Base-by-base conservation (phyloP, 2,329 filamentous ascomycete species). In the Claviceps sp. region DNA sequence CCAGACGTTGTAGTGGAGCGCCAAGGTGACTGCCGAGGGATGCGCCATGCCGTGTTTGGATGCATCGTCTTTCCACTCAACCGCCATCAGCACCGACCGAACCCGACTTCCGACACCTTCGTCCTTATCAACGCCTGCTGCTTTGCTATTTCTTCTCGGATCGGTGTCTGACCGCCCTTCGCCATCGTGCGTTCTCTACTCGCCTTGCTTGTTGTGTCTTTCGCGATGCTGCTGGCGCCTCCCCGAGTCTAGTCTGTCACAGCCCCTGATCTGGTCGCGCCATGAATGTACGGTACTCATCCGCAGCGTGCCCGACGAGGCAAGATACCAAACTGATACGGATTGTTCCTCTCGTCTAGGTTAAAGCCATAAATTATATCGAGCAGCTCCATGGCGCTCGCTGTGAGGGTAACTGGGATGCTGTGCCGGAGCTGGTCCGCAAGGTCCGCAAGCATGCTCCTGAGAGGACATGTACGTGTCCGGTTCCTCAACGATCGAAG, bases 401-500 rank as follows among this genome's bases (percentile, higher is more conserved):
- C 63, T 95, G 89, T 68, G 83, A 91, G 62, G 89, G 86, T 50
- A 84, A 83, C 66, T 98, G 93, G 93, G 76, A 82, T 59, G 81
- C 87, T 34, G 78, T 97, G 34, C 87, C 88, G 26, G 91, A 97
- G 71, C 78, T 95, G 57, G 84, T 93, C 61, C 82, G 91, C 66
- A 98, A 98, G 70, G 79, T 97, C 62, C 86, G 85, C 63, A 97
- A 98, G 69, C 91, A 98, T 77, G 87, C 89, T 60, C 85, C 89
- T 42, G 80, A 87, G 55, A 81, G 87, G 67, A 79, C 80, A 69
- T 95, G 91, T 96, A 84, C 61, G 80, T 64, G 63, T 38, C 34
- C 41, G 14, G 18, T 20, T 34, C 22, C 24, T 20, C n/a, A 50
- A 44, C 50, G 26, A 24, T 26, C 22, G 14, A 34, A 34, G 30